Evolutionary conservation across 345 rosid species (phyloP).

Genomic region (Eucalyptus victrix): DNA sequence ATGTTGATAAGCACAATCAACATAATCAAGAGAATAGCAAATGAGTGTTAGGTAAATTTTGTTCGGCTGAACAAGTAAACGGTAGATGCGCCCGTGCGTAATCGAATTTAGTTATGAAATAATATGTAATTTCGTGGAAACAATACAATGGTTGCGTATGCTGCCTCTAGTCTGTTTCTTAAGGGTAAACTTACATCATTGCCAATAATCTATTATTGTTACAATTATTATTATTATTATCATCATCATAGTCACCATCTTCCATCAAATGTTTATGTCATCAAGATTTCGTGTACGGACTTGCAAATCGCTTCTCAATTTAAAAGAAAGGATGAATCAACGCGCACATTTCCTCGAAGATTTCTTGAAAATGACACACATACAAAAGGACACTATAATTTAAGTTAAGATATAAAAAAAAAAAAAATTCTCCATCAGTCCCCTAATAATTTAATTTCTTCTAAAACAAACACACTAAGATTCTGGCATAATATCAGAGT

Average conservation of each 20-base stretch:
- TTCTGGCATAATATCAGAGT: background rate
- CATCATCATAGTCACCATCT: background rate
- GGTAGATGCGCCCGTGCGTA: background rate
- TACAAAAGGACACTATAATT: background rate
- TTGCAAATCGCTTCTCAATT: background rate
- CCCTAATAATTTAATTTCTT: background rate
- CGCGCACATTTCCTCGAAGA: background rate
- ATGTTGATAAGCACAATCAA: background rate
- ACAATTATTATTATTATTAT: background rate
- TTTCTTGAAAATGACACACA: background rate
- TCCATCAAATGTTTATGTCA: background rate
- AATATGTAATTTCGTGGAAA: background rate
- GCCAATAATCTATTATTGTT: background rate
- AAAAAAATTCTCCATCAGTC: background rate
- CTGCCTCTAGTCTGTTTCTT: background rate
- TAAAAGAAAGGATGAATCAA: background rate
- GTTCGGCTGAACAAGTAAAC: background rate
- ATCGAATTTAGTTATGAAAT: background rate
- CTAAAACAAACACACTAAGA: background rate
- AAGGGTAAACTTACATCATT: background rate
- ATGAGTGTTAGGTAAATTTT: background rate
- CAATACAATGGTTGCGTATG: background rate
- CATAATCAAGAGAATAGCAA: background rate
- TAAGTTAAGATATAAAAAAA: background rate
- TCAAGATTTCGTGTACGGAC: background rate